Evolutionary conservation across 257 asterid species (phyloP).

Genomic region (Datura wrightii): DNA sequence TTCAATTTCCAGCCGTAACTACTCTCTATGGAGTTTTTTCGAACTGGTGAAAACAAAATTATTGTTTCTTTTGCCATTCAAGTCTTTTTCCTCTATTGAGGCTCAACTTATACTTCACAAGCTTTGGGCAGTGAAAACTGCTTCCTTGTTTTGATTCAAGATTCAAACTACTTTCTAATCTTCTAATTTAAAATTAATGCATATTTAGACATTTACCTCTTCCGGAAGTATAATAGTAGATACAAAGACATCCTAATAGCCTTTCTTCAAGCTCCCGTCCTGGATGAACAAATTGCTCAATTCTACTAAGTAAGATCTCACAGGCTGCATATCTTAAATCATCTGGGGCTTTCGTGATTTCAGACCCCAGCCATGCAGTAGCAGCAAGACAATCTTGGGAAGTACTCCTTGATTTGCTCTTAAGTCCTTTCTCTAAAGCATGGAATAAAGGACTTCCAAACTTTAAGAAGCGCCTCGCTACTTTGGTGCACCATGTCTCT

Average conservation of each 20-base stretch:
- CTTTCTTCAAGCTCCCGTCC: conserved; percentile 91
- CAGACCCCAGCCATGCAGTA: conserved; percentile 86
- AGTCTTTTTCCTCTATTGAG: neutral
- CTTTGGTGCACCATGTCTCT: conserved; percentile 81
- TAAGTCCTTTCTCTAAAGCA: conserved; percentile 74
- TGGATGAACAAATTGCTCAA: conserved; percentile 84
- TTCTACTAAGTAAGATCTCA: conserved; percentile 64
- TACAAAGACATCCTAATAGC: conserved; percentile 82
- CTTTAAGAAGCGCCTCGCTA: conserved; percentile 58
- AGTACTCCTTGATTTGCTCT: conserved; percentile 64
- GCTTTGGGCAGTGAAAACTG: neutral
- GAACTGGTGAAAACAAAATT: neutral
- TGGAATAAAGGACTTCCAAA: conserved; percentile 63
- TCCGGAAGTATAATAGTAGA: conserved; percentile 83
- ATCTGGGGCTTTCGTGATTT: conserved; percentile 69
- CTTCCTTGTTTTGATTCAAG: neutral
- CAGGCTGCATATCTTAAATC: conserved; percentile 73
- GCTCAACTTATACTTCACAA: neutral
- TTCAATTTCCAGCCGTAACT: neutral
- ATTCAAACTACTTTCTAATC: neutral
- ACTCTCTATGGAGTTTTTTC: neutral
- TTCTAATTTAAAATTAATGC: neutral
- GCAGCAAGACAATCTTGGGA: conserved; percentile 72
- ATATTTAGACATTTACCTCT: conserved; percentile 53
- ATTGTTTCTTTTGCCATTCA: neutral